Evolutionary conservation across 2,329 filamentous ascomycete species (phyloP).

Genomic region (Orbilia brochopaga): DNA sequence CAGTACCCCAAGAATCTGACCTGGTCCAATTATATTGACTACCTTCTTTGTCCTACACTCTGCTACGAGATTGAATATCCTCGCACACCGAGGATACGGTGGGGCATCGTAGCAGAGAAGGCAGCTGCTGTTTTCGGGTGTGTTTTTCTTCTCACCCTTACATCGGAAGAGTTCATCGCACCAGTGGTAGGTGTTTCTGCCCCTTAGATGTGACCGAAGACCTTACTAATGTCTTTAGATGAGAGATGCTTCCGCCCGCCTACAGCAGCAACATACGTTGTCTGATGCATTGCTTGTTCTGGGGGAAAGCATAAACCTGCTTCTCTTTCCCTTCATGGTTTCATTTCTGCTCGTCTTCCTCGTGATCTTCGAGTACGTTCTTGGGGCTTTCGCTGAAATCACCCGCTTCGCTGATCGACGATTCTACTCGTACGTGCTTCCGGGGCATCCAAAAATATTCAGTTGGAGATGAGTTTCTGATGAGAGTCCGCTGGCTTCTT

Average conservation of each 20-base stretch:
- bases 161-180: constrained; percentile 92
- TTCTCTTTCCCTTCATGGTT: constrained; percentile 97
- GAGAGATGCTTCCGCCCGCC: constrained; percentile 59
- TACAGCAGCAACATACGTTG: constrained; percentile 61
- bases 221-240: constrained; percentile 49
- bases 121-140: constrained; percentile 86
- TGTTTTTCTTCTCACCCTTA: constrained; percentile 90
- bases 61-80: constrained; percentile 99
- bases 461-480: constrained; percentile 54
- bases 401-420: constrained; percentile 91
- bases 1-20: constrained; percentile 91
- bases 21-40: constrained; percentile 81
- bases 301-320: constrained; percentile 84
- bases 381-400: constrained; percentile 93
- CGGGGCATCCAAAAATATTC: constrained; percentile 54
- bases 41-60: constrained; percentile 86
- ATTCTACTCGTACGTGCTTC: constrained; percentile 83
- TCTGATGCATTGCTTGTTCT: constrained; percentile 78
- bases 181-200: constrained; percentile 74
- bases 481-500: constrained; percentile 62
- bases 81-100: constrained; percentile 74
- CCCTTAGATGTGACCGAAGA: not conserved
- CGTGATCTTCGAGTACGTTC: constrained; percentile 95
- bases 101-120: constrained; percentile 82
- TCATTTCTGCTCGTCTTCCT: constrained; percentile 82